Conservation (phyloP, 805 yeast genomes). For the Myxozyma geophila region DNA sequence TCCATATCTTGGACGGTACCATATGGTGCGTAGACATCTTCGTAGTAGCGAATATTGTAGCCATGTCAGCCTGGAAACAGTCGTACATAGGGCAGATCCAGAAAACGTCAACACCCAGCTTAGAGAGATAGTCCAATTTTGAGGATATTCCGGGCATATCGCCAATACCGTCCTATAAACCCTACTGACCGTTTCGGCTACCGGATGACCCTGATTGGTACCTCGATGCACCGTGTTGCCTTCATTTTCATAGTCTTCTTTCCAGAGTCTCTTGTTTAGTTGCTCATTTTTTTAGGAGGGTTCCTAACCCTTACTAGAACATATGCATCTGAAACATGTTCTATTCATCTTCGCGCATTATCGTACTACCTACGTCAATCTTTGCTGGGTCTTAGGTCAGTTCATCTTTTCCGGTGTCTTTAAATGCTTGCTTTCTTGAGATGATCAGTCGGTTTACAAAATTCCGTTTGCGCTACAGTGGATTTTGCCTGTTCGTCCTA, state of each 20-base stretch:
- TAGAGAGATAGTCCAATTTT: constrained; percentile 56
- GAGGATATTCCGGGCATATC: constrained; percentile 59
- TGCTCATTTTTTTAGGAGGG: constrained; percentile 59
- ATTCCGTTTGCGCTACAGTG: constrained; percentile 65
- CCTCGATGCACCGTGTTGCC: constrained; percentile 46
- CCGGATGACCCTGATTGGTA: constrained; percentile 49
- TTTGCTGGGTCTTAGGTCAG: constrained; percentile 61
- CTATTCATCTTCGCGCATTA: constrained; percentile 56
- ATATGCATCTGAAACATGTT: constrained; percentile 64
- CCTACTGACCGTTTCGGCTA: constrained; percentile 56
- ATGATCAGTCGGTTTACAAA: constrained; percentile 51
- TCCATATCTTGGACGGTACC: constrained; percentile 63
- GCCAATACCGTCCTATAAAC: constrained; percentile 67
- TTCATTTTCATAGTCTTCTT: constrained; percentile 56
- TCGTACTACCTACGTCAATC: constrained; percentile 55
- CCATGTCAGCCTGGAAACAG: constrained; percentile 67
- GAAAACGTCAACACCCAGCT: constrained; percentile 55
- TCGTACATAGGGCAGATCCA: constrained; percentile 66
- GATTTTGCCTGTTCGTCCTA: constrained; percentile 60
- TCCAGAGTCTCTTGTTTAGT: constrained; percentile 48
- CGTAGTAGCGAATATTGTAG: constrained; percentile 61
- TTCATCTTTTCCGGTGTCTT: constrained; percentile 58
- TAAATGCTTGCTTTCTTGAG: constrained; percentile 33
- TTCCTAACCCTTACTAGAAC: constrained; percentile 57
- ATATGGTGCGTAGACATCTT: constrained; percentile 55